phyloP scores from a whole-genome alignment of 1,284 basidiomycete genomes.

The Fomitopsis palustris region DNA sequence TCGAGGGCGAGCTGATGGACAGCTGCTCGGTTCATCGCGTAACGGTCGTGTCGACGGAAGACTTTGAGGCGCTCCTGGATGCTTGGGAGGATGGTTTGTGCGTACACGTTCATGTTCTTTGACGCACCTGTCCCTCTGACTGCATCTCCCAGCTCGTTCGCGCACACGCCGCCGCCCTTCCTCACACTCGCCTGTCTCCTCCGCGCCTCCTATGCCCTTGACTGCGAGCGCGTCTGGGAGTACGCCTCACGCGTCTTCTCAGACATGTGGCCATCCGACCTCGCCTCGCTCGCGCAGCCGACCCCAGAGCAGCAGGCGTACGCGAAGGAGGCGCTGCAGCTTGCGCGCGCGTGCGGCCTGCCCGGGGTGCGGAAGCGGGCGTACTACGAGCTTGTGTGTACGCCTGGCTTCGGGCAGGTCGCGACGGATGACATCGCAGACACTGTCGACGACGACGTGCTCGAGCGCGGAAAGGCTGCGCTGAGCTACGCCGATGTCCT shows the following conservation, averaged over 20 bases:
- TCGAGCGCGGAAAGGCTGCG: conserved; percentile 3
- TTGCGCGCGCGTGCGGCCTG: conserved; percentile 27
- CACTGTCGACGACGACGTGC: conserved; percentile 8
- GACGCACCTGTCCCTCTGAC: neutral
- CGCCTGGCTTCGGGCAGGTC: conserved; percentile 23
- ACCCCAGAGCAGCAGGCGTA: conserved; percentile 9
- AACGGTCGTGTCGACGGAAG: conserved; percentile 20
- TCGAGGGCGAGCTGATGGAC: conserved; percentile 18
- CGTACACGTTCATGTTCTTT: conserved; percentile 11
- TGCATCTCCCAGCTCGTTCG: conserved; percentile 19
- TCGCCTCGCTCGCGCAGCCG: conserved; percentile 16
- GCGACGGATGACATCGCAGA: conserved; percentile 3
- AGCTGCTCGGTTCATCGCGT: conserved; percentile 26
- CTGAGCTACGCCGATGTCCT: conserved; percentile 18
- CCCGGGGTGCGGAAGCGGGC: conserved; percentile 32
- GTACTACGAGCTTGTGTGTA: conserved; percentile 35
- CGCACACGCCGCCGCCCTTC: conserved; percentile 24
- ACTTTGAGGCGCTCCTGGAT: conserved; percentile 33
- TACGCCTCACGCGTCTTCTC: conserved; percentile 27
- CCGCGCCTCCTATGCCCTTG: conserved; percentile 27
- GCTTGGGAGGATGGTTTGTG: conserved; percentile 36
- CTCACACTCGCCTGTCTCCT: conserved; percentile 25
- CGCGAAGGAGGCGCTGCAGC: conserved; percentile 28
- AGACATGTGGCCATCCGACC: conserved; percentile 27
- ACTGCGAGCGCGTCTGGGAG: conserved; percentile 17